Evolutionary conservation across 306 rosid genomes (phyloP), one percentile per base, ranked within the genome.

Genomic region (Argentina anserina): DNA sequence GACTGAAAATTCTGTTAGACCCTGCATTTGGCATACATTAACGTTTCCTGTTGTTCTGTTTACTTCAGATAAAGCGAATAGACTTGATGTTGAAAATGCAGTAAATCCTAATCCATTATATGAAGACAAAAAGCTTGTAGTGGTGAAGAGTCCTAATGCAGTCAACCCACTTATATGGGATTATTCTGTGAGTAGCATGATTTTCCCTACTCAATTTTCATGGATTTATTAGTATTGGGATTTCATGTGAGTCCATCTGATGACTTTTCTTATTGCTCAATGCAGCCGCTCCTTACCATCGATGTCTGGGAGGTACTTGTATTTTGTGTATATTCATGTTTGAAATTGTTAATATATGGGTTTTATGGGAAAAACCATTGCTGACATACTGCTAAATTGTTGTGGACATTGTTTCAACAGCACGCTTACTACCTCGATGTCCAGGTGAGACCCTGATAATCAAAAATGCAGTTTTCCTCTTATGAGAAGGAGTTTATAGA

Each of bases 381-480:
- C 45, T 76, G 25, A 67, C 58, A 31, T 6, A 43, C 61, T 75
- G 8, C 87, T 86, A 36, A 84, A 78, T 52, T 67, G 29, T 34
- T 37, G 17, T 21, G 26, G 28, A 58, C 41, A 17, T 71, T 79
- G 72, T 82, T 34, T 78, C 71, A 63, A 53, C 97, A 90, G 98
- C 98, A 93, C 84, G 90, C 98, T 76, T 90, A 89, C 89, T 93
- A 86, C 88, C 89, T 93, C 4, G 97, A 93, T 73, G 89, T 77
- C 82, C 90, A 81, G 96, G 98, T 93, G 65, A 93, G 88, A 0
- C 75, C 47, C 33, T 8, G 41, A 69, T 76, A 63, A 67, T 31
- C 41, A 63, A 76, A 29, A 64, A 79, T 74, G 21, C 9, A 17
- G 36, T 33, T 34, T 29, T 75, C 39, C 59, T 42, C 25, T 53